Conservation (phyloP, 257 asterid species). For the Mitragyna speciosa region DNA sequence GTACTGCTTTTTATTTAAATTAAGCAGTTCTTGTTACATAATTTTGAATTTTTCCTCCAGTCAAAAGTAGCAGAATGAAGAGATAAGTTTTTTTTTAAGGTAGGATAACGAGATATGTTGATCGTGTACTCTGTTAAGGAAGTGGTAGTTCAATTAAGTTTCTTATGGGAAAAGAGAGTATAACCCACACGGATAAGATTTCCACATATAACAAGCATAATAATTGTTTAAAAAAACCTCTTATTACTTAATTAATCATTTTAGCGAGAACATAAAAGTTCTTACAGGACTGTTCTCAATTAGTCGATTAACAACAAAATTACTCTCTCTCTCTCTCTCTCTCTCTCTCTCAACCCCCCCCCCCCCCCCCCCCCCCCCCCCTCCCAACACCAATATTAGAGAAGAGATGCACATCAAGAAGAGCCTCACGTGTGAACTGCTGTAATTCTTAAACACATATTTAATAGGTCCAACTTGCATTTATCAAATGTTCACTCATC, state of each 20-base stretch:
- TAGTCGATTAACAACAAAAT: background rate
- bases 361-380: too few species aligned
- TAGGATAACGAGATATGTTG: background rate
- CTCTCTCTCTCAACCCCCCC: background rate
- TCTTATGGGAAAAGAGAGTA: background rate
- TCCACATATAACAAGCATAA: constrained; percentile 5
- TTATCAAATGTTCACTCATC: background rate
- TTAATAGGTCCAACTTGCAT: constrained; percentile 38
- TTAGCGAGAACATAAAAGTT: background rate
- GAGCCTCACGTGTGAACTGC: constrained; percentile 48
- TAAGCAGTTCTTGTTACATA: background rate
- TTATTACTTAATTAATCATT: background rate
- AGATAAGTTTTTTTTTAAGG: too few species aligned
- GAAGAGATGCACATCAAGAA: constrained; percentile 11
- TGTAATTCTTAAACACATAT: constrained; percentile 25
- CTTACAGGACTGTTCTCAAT: background rate
- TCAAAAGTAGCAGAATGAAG: background rate
- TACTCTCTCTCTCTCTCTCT: background rate
- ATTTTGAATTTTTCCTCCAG: background rate
- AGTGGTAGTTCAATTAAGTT: background rate
- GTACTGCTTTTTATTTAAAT: too few species aligned
- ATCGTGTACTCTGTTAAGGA: background rate
- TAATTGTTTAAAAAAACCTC: background rate
- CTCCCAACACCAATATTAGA: too few species aligned
- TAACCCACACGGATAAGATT: constrained; percentile 3